Base-by-base conservation (phyloP, 176 grass and related monocot genomes). In the Panicum miliaceum region DNA sequence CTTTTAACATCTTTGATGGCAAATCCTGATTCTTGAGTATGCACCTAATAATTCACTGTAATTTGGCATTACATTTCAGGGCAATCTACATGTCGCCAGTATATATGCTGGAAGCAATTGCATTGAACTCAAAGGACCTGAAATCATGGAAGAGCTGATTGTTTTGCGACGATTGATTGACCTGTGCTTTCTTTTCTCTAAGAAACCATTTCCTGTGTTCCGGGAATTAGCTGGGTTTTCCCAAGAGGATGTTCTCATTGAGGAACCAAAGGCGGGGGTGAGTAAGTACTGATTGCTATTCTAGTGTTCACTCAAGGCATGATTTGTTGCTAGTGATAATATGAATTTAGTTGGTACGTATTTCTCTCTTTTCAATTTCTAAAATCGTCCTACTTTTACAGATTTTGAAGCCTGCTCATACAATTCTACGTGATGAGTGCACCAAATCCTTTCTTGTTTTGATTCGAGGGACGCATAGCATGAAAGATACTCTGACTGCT, bases 181-280 rank as follows among this genome's bases (percentile, higher is more conserved):
- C 8, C 38, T 96, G 3, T 96, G 96, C 69, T 94, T 94, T 71
- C 83, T 96, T 73, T 99, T 99, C 87, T 96, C 96, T 38, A 99
- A 96, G 86, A 96, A 99, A 81, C 84, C 91, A 38, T 99, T 96
- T 57, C 89, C 80, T 4, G 42, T 99, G 36, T 95, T 99, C 77
- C 80, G 89, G 64, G 87, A 99, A 76, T 83, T 94, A 70, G 89
- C 89, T 69, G 89, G 93, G n/a, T 99, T 88, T 84, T 74, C 85
- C 18, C 87, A 83, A 83, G 83, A 96, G 52, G 89, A 99, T 85
- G 93, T 95, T 89, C 81, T 99, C 62, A 87, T 96, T 75, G 89
- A 99, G 87, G 93, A 94, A 87, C 89, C 89, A 84, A 99, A 96
- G 81, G 89, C 93, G 0, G 91, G 89, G 96, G 96, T 97, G 84